Conservation (phyloP, 1,284 basidiomycete species). For the Somion occarium region DNA sequence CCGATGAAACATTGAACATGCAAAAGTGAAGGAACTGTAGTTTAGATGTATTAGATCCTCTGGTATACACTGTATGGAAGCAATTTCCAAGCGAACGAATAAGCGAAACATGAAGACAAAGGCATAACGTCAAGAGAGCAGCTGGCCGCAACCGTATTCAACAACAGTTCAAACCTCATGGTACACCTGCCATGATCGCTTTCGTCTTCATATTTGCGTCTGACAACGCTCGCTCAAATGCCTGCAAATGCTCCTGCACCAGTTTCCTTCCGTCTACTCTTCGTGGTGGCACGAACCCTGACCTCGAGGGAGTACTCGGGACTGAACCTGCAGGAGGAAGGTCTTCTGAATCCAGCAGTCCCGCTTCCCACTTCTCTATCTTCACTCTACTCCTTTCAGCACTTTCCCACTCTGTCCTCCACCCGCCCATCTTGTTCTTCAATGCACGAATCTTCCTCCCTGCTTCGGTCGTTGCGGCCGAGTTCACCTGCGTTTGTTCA, state of each 20-base stretch:
- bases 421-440: constrained; percentile 75
- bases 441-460: constrained; percentile 76
- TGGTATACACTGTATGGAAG: constrained; percentile 6
- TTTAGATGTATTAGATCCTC: constrained; percentile 9
- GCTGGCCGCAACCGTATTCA: not conserved
- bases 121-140: not conserved
- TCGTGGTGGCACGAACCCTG: constrained; percentile 16
- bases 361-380: constrained; percentile 76
- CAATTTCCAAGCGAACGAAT: not conserved
- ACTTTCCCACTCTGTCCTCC: constrained; percentile 75
- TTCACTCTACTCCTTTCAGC: constrained; percentile 68
- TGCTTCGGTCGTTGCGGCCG: constrained; percentile 75
- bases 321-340: constrained; percentile 23
- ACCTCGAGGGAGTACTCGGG: constrained; percentile 23
- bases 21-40: not conserved
- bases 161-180: constrained; percentile 12
- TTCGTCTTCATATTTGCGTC: constrained; percentile 71
- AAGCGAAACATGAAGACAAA: not conserved
- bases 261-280: constrained; percentile 60
- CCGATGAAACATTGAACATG: not conserved
- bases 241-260: constrained; percentile 69
- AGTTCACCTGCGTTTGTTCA: constrained; percentile 82
- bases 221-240: constrained; percentile 63
- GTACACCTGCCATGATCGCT: constrained; percentile 65
- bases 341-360: constrained; percentile 39